Evolutionary conservation across 352 stramenopile species (phyloP).

Genomic region (Globisporangium uncinulatum): DNA sequence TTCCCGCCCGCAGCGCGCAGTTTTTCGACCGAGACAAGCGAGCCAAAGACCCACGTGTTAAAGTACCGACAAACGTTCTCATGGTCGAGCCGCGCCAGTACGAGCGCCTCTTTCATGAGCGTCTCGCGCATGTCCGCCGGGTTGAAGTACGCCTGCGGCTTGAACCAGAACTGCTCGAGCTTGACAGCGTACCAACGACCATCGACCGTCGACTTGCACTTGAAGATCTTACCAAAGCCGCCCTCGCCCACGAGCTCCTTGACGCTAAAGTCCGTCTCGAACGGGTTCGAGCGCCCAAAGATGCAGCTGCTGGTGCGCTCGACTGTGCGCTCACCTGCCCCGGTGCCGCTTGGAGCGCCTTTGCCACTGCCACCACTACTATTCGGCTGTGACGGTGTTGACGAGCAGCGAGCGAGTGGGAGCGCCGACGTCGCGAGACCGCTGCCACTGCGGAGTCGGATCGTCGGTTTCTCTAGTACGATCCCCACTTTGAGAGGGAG

Average conservation of each 20-base stretch:
- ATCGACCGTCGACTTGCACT: constrained; percentile 69
- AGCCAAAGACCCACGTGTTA: constrained; percentile 75
- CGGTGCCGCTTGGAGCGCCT: background rate
- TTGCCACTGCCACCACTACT: constrained; percentile 3
- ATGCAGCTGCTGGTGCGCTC: constrained; percentile 29
- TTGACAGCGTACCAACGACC: constrained; percentile 75
- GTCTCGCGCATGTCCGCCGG: constrained; percentile 83
- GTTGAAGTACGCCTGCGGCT: constrained; percentile 75
- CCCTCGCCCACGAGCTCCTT: constrained; percentile 65
- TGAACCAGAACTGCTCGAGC: constrained; percentile 80
- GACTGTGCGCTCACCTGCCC: constrained; percentile 16
- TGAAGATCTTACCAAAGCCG: constrained; percentile 75
- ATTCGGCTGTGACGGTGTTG: constrained; percentile 37
- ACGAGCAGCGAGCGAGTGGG: constrained; percentile 49
- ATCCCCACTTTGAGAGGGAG: constrained; percentile 1
- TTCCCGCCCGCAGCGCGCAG: constrained; percentile 12
- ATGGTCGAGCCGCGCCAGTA: constrained; percentile 89
- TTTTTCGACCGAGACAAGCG: constrained; percentile 51
- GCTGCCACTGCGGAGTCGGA: constrained; percentile 1
- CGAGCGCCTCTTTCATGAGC: constrained; percentile 90
- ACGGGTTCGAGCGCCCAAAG: constrained; percentile 67
- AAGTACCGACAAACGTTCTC: constrained; percentile 95
- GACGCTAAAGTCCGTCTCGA: constrained; percentile 72
- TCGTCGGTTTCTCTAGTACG: background rate
- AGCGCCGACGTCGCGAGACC: constrained; percentile 21